phyloP scores from a whole-genome alignment of 2,329 filamentous ascomycete genomes.

The Seiridium unicorne region DNA sequence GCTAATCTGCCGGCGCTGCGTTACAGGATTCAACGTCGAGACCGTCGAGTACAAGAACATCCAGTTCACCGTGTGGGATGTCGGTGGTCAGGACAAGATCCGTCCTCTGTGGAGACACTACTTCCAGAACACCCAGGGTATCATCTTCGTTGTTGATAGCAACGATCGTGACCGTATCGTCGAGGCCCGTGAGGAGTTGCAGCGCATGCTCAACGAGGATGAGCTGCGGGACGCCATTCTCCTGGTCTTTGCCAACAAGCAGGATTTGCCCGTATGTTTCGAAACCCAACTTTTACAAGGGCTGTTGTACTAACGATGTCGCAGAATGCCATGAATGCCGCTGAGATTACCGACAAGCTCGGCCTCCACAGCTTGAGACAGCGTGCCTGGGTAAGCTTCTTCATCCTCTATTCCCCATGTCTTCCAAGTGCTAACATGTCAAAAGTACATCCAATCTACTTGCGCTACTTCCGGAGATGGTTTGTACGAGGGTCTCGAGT shows the following conservation, averaged over 20 bases:
- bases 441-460: constrained; percentile 97
- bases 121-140: constrained; percentile 99
- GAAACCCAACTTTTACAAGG: background rate
- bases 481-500: constrained; percentile 98
- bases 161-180: constrained; percentile 98
- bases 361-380: constrained; percentile 98
- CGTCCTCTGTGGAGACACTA: constrained; percentile 99
- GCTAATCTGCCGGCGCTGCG: background rate
- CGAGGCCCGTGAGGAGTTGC: constrained; percentile 93
- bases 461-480: constrained; percentile 98
- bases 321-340: constrained; percentile 98
- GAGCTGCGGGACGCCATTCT: constrained; percentile 15
- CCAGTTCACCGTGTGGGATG: constrained; percentile 99
- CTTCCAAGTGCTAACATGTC: constrained; percentile 17
- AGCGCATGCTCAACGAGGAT: constrained; percentile 83
- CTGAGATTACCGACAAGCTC: constrained; percentile 99
- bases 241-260: constrained; percentile 58
- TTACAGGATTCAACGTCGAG: constrained; percentile 95
- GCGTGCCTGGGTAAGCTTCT: constrained; percentile 86
- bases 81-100: constrained; percentile 99
- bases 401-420: background rate
- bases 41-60: constrained; percentile 99
- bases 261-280: constrained; percentile 86
- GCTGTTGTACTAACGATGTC: constrained; percentile 4
- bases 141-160: constrained; percentile 99